Percentiles rank a stretch among this genome's conserved stretches.
Evolutionary conservation across 306 rosid genomes (phyloP).

Genomic region (Hylodesmum podocarpum): DNA sequence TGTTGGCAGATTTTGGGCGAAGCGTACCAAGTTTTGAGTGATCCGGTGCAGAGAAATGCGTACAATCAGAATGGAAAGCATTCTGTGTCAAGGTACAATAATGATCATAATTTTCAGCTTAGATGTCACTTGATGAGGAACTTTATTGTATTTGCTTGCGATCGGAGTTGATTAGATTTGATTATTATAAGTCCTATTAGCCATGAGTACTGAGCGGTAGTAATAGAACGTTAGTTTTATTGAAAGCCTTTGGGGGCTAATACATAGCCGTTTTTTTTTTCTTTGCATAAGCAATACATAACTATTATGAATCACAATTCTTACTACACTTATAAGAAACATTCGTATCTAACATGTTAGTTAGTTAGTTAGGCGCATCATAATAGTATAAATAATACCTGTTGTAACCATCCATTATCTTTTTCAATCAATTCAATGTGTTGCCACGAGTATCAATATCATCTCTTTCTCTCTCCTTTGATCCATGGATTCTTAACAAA

Average conservation of each 20-base stretch:
- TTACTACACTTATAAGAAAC: no score
- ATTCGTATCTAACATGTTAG: no score
- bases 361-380: no score
- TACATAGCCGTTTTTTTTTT: no score
- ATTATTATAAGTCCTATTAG: neutral
- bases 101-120: neutral
- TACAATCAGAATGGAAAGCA: constrained; percentile 84
- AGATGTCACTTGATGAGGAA: neutral
- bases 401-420: no score
- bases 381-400: no score
- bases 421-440: no score
- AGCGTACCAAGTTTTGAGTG: constrained; percentile 92
- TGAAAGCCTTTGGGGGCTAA: neutral
- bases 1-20: constrained; percentile 68
- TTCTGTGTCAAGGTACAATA: constrained; percentile 63
- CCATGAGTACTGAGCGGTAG: neutral
- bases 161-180: neutral
- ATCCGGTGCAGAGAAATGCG: constrained; percentile 70
- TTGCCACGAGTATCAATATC: no score
- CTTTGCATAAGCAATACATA: no score
- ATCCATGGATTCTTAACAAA: no score
- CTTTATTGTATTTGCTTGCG: neutral
- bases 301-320: no score
- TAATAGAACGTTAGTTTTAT: neutral
- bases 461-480: no score